A percentile compares a stretch with the other conserved stretches of the same genome.
phyloP scores from a whole-genome alignment of 192 early-diverging fungal species.

The Linnemannia schmuckeri region DNA sequence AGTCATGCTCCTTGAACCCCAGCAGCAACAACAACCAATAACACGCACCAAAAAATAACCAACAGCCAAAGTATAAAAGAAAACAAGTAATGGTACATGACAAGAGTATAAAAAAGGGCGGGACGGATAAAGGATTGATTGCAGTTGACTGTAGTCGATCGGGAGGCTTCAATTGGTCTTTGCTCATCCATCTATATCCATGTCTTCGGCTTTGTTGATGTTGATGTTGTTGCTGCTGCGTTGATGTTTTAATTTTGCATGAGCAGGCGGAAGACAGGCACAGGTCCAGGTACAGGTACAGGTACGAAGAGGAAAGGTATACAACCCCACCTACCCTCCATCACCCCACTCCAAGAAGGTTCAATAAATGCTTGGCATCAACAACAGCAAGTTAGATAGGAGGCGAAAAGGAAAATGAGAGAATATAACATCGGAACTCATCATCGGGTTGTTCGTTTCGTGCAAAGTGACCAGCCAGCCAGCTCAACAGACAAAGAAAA shows the following conservation, averaged over 20 bases:
- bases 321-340: too few relatives aligned
- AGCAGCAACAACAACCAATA: not conserved
- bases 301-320: too few relatives aligned
- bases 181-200: not conserved
- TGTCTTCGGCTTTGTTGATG: too few relatives aligned
- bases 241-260: too few relatives aligned
- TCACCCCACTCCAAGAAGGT: too few relatives aligned
- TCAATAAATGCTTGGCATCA: too few relatives aligned
- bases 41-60: not conserved
- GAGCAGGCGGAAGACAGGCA: too few relatives aligned
- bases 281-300: too few relatives aligned
- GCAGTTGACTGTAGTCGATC: not conserved
- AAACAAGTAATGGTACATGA: too few relatives aligned
- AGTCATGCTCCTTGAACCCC: too few relatives aligned
- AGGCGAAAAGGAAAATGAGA: not conserved
- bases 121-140: not conserved
- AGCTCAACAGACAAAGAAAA: not conserved
- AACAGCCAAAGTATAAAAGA: not conserved
- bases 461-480: not conserved
- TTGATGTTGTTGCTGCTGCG: too few relatives aligned
- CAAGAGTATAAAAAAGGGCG: not conserved
- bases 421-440: not conserved
- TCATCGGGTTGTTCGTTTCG: not conserved
- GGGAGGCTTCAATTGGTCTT: conserved; percentile 1
- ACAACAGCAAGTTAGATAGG: not conserved